phyloP scores from a whole-genome alignment of 2,329 filamentous ascomycete species.

The Aspergillus novofumigatus region DNA sequence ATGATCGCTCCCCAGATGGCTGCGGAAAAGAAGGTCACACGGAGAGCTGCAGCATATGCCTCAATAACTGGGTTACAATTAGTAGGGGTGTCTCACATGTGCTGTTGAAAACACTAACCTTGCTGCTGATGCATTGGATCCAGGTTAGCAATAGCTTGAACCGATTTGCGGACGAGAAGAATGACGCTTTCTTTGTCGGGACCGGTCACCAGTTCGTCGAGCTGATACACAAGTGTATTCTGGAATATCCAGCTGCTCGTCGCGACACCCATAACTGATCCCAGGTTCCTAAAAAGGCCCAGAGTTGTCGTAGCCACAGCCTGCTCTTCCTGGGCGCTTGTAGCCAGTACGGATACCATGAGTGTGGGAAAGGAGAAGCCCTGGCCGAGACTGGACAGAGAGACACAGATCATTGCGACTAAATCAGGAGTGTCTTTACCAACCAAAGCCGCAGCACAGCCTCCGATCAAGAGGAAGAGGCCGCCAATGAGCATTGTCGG shows the following conservation, averaged over 20 bases:
- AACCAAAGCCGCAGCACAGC: constrained; percentile 49
- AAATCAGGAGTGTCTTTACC: constrained; percentile 48
- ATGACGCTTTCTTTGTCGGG: constrained; percentile 53
- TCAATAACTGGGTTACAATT: constrained; percentile 27
- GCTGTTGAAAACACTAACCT: constrained; percentile 32
- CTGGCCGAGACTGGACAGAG: constrained; percentile 55
- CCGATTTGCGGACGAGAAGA: constrained; percentile 47
- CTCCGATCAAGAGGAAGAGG: constrained; percentile 48
- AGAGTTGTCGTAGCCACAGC: constrained; percentile 68
- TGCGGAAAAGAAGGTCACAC: constrained; percentile 36
- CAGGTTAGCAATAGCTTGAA: constrained; percentile 45
- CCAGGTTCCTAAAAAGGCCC: constrained; percentile 67
- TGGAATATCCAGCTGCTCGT: constrained; percentile 68
- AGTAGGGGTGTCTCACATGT: constrained; percentile 7
- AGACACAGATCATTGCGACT: constrained; percentile 54
- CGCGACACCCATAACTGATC: constrained; percentile 69
- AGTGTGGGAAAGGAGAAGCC: constrained; percentile 63
- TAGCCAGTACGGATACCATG: constrained; percentile 60
- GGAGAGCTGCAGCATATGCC: constrained; percentile 35
- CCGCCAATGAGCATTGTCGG: constrained; percentile 55
- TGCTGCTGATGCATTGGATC: constrained; percentile 44
- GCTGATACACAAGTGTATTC: constrained; percentile 60
- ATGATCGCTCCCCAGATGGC: constrained; percentile 33
- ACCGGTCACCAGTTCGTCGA: constrained; percentile 57
- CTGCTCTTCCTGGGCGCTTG: constrained; percentile 57